Evolutionary conservation across 2,329 filamentous ascomycete genomes (phyloP), one percentile per base, ranked within the genome.

Genomic region (Verticillium alfalfae): DNA sequence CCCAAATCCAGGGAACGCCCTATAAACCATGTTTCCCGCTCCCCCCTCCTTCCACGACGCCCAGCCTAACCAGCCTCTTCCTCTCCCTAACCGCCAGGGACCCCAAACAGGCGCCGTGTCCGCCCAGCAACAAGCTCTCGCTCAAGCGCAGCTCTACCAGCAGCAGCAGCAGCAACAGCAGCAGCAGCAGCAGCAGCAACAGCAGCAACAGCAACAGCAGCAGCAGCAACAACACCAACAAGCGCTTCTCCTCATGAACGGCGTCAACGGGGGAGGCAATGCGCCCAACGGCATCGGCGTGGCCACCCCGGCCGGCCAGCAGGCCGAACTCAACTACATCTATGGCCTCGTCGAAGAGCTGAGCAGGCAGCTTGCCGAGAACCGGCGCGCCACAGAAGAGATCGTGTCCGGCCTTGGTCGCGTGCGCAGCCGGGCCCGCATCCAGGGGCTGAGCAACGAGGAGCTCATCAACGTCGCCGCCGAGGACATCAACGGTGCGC

Each of bases 321-420:
- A 89, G 72, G 83, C 86, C 59, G 87, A 89, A 72, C 81, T 89
- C 63, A 88, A 87, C 70, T 86, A 87, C 73, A 87, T 89, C 69
- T 88, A 88, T 70, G 79, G 80, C 66, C 86, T 89, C 83, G 86
- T 89, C 12, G 87, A 89, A 69, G 85, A 88, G 70, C 78, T 89
- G 57, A 87, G 85, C 67, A 81, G 83, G 38, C 84, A 88, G 69
- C 78, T 89, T 36, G 81, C 85, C 13, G 84, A 87, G 59, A 88
- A 87, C 70, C 79, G 84, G 66, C 79, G 81, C 52, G 81, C 84
- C 41, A 83, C 85, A n/a, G 84, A 87, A 65, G 84, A 87, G 34
- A 87, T 89, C 56, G 84, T 89, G 58, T 79, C 78, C n/a, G 84
- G 84, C 49, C 79, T 88, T 52, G 87, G 87, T 34, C 80, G 81